These are phyloP conservation scores for Sarocladium kiliense DNA, from an alignment of 2,329 filamentous ascomycete species.

Conservation along the genomic window DNA sequence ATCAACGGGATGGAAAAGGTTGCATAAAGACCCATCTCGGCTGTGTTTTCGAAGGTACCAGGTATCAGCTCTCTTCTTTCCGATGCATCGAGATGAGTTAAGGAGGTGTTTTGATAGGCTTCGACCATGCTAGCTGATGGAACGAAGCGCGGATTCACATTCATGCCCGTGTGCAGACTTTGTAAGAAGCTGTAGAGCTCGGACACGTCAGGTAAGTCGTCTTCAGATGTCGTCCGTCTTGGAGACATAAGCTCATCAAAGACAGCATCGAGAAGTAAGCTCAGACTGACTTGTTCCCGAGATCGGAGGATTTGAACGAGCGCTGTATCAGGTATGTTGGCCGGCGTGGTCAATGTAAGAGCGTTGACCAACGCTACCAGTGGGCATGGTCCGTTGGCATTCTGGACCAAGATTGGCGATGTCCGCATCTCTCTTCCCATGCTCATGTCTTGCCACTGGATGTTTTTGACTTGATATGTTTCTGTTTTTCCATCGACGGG, in stretches of 20 bases:
- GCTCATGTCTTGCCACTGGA: conserved; percentile 72
- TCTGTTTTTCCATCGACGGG: conserved; percentile 50
- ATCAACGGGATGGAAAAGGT: conserved; percentile 85
- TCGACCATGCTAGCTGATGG: conserved; percentile 44
- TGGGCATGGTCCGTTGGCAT: conserved; percentile 90
- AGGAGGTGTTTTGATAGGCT: conserved; percentile 45
- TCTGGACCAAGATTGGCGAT: conserved; percentile 89
- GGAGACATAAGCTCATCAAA: conserved; percentile 90
- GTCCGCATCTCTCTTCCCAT: conserved; percentile 57
- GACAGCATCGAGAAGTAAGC: conserved; percentile 78
- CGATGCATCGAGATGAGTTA: conserved; percentile 46
- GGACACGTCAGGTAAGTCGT: conserved; percentile 73
- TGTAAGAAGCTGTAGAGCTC: conserved; percentile 86
- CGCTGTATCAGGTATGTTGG: conserved; percentile 56
- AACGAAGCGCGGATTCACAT: conserved; percentile 88
- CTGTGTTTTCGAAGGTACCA: conserved; percentile 81
- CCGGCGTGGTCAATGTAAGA: conserved; percentile 74
- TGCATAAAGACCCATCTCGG: conserved; percentile 85
- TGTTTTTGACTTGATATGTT: conserved; percentile 89
- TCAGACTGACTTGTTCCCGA: conserved; percentile 83
- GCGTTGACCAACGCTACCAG: conserved; percentile 91
- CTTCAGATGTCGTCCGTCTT: conserved; percentile 56
- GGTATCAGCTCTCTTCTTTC: conserved; percentile 45
- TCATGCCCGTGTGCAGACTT: conserved; percentile 92
- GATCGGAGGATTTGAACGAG: conserved; percentile 73